A percentile compares a stretch with the other conserved stretches of the same genome.
These are phyloP conservation scores for Phytophthora fragariae DNA, from an alignment of 352 stramenopile genomes.

Conservation along the genomic window DNA sequence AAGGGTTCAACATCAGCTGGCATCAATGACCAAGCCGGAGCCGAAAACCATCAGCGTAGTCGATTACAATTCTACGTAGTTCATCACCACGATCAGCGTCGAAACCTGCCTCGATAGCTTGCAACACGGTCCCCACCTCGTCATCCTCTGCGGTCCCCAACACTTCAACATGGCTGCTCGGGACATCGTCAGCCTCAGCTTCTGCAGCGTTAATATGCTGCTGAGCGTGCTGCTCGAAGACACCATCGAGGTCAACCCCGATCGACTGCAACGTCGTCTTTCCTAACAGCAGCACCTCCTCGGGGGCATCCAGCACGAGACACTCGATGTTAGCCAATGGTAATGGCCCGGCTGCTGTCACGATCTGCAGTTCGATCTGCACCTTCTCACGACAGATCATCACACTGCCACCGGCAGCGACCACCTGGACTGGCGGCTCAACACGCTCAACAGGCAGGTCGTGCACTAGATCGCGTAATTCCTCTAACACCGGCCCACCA, in stretches of 20 bases:
- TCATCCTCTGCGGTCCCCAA: background rate
- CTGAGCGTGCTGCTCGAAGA: constrained; percentile 22
- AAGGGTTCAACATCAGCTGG: constrained; percentile 12
- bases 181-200: constrained; percentile 12
- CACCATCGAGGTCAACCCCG: constrained; percentile 11
- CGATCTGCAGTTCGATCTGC: background rate
- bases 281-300: background rate
- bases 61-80: background rate
- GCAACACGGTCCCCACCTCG: constrained; percentile 1
- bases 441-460: background rate
- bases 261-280: constrained; percentile 14
- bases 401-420: background rate
- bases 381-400: background rate
- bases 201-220: constrained; percentile 1
- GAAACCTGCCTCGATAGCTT: constrained; percentile 3
- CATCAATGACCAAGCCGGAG: background rate
- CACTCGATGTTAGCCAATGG: constrained; percentile 8
- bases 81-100: too few species aligned
- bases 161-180: constrained; percentile 4
- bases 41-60: constrained; percentile 9
- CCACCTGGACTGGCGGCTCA: background rate
- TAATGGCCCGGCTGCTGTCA: constrained; percentile 5
- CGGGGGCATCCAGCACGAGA: background rate
- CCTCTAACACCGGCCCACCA: background rate
- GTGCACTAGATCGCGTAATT: background rate